Evolutionary conservation across 2,329 filamentous ascomycete genomes (phyloP), one percentile per base, ranked within the genome.

Genomic region (Paecilomyces sp.): DNA sequence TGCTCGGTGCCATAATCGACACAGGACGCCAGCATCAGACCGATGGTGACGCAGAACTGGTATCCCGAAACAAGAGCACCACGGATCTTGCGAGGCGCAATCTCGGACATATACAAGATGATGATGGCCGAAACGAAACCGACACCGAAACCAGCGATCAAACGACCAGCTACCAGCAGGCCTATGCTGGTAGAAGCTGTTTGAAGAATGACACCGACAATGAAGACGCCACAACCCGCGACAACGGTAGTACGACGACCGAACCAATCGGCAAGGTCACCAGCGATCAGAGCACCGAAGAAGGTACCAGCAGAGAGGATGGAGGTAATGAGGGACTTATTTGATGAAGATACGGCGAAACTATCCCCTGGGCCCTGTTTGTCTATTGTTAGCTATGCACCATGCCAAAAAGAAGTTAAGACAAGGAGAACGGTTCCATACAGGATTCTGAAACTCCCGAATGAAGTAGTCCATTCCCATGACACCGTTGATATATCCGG

Each of bases 21-120:
- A 67, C 85, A 86, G 1, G 89, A 84, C 24, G 90, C 90, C 61
- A 93, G 76, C 72, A 93, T 79, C 64, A 94, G 79, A 76, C 90
- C 90, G 64, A 92, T 83, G 62, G 89, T 92, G 74, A 92, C 88
- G 74, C 86, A 91, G 81, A 92, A 92, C 72, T 92, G 89, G 79
- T 92, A 92, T 3, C 88, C 88, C 1, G 88, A 85, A n/a, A 93
- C 90, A 56, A 92, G 83, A 58, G 89, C 87, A 67, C 88, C 88
- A 67, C 88, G 83, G 65, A 92, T 86, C 74, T 88, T 89, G 71
- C 81, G 82, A 59, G 87, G 85, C 59, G 68, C 62, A 70, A 91
- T 89, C 75, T 91, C 89, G 56, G 87, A 90, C 88, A 92, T 91
- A 83, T 92, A 91, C 62, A 90, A 79, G 68, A 90, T 89, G 74